Conservation (phyloP, 139 green algal species). For the Chlorella sp. region DNA sequence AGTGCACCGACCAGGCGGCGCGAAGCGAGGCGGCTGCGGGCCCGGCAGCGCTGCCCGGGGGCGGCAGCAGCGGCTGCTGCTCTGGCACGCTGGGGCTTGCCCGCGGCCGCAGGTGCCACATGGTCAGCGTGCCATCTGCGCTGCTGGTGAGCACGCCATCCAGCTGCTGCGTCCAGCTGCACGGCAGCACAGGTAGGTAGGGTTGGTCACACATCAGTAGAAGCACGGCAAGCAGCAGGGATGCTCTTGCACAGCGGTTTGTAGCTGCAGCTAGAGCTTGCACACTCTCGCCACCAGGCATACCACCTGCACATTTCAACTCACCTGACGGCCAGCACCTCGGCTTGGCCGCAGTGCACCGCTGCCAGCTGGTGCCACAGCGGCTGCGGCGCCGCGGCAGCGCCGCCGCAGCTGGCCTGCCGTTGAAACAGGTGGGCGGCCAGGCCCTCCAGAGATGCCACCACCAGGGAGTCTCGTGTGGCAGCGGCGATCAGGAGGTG, state of each 20-base stretch:
- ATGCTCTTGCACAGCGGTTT: not conserved
- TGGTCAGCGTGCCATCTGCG: conserved; percentile 8
- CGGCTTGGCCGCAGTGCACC: conserved; percentile 9
- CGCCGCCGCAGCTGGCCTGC: conserved; percentile 4
- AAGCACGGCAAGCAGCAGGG: too few relatives aligned
- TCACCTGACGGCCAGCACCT: conserved; percentile 17
- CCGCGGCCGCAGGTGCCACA: conserved; percentile 33
- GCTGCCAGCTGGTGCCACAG: conserved; percentile 32
- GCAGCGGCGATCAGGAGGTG: conserved; percentile 38
- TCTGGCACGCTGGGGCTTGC: not conserved
- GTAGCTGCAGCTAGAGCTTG: not conserved
- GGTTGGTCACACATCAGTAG: too few relatives aligned
- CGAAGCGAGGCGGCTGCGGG: not conserved
- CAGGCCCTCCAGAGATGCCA: conserved; percentile 35
- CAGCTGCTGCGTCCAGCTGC: conserved; percentile 45
- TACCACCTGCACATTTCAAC: not conserved
- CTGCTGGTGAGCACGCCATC: conserved; percentile 39
- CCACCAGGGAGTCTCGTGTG: conserved; percentile 15
- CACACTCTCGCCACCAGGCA: not conserved
- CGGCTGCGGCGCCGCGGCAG: not conserved
- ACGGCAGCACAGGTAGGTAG: too few relatives aligned
- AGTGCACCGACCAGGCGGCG: conserved; percentile 3
- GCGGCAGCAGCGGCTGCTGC: conserved; percentile 2
- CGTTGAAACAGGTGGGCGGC: conserved; percentile 21
- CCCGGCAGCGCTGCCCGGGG: not conserved